Evolutionary conservation across 164 flowering plant genomes (phyloP).

Genomic region (Kingdonia uniflora): DNA sequence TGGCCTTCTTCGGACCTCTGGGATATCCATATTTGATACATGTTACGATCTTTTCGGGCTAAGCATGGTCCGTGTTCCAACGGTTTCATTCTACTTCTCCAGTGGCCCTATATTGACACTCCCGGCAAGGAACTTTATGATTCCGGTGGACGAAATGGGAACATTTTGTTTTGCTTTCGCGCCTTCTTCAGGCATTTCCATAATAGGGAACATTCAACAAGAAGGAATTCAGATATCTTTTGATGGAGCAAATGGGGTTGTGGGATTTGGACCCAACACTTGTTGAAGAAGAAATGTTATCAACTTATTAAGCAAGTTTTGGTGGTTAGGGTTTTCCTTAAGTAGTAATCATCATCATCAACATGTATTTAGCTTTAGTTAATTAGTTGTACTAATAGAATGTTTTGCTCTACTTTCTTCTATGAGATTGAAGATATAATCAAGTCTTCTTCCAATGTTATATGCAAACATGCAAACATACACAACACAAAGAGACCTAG

Average conservation of each 20-base stretch:
- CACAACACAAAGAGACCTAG: too few species aligned
- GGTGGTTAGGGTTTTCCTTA: too few species aligned
- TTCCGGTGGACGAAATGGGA: conserved; percentile 77
- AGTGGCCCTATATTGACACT: conserved; percentile 69
- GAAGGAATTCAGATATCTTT: conserved; percentile 78
- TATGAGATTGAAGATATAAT: too few species aligned
- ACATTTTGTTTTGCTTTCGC: conserved; percentile 96
- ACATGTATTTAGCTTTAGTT: too few species aligned
- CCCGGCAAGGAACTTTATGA: conserved; percentile 76
- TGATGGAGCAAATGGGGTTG: conserved; percentile 68
- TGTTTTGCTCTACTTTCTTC: too few species aligned
- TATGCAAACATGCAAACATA: too few species aligned
- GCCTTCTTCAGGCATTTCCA: conserved; percentile 54
- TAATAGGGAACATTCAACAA: conserved; percentile 91
- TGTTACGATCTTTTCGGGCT: conserved; percentile 63
- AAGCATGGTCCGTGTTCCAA: conserved; percentile 67
- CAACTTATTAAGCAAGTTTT: too few species aligned
- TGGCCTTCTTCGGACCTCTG: conserved; percentile 46
- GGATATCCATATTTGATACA: conserved; percentile 75
- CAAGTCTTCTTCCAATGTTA: too few species aligned
- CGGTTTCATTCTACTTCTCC: conserved; percentile 76
- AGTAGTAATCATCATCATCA: too few species aligned
- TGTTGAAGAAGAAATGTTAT: conserved; percentile 27
- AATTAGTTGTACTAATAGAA: too few species aligned
- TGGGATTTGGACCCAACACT: conserved; percentile 85